Percentiles rank a stretch among this genome's conserved stretches.
Conservation (phyloP, 2,329 filamentous ascomycete species). For the Podosphaera aphanis region DNA sequence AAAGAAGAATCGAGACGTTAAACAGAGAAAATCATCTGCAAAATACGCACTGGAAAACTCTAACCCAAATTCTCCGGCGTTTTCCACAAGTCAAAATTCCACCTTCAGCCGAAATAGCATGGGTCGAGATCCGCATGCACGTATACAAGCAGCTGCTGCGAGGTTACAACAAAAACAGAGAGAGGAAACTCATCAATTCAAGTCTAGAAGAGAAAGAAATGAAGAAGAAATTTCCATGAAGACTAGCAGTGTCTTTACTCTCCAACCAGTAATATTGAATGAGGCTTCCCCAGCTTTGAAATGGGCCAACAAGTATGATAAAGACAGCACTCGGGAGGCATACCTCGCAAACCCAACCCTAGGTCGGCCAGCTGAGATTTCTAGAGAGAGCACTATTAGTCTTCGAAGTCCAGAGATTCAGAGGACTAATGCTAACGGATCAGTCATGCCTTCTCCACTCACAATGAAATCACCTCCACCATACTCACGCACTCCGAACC, state of each 20-base stretch:
- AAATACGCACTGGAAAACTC: constrained; percentile 30
- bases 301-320: constrained; percentile 91
- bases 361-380: constrained; percentile 32
- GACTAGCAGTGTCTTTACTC: constrained; percentile 72
- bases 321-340: constrained; percentile 61
- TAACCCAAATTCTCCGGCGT: constrained; percentile 19
- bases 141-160: constrained; percentile 75
- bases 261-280: constrained; percentile 62
- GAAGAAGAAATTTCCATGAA: constrained; percentile 40
- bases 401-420: constrained; percentile 10
- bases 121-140: constrained; percentile 74
- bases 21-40: constrained; percentile 46
- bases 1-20: constrained; percentile 35
- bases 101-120: constrained; percentile 57
- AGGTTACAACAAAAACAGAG: constrained; percentile 57
- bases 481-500: constrained; percentile 9
- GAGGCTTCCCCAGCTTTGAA: constrained; percentile 89
- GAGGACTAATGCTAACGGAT: constrained; percentile 7
- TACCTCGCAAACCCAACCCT: constrained; percentile 56
- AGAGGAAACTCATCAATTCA: constrained; percentile 33
- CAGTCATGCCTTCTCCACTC: constrained; percentile 16
- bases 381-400: constrained; percentile 20
- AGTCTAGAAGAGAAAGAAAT: constrained; percentile 28
- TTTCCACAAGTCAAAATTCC: constrained; percentile 19
- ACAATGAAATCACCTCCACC: constrained; percentile 8